Percentiles rank a stretch among this genome's conserved stretches.
Conservation (phyloP, 345 rosid species). For the Gossypium sturtianum region DNA sequence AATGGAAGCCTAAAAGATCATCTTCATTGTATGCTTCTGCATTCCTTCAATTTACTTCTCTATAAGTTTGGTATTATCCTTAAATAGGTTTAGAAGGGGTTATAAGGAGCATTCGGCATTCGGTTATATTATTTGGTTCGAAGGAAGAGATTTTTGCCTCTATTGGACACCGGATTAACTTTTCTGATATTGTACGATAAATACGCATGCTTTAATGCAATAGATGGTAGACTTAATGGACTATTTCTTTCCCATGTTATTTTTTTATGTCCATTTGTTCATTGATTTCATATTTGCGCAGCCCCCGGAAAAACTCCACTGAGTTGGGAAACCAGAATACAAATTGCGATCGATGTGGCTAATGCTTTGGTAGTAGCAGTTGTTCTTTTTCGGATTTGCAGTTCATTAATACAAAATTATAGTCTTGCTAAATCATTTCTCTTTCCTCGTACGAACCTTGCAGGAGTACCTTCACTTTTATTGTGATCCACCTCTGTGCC, state of each 20-base stretch:
- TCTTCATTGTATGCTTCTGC: conserved; percentile 65
- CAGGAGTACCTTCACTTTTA: conserved; percentile 98
- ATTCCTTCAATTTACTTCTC: conserved; percentile 5
- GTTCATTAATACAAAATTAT: background rate
- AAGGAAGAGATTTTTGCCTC: background rate
- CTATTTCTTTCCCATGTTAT: background rate
- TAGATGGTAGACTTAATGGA: background rate
- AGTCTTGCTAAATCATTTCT: background rate
- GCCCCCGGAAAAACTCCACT: conserved; percentile 52
- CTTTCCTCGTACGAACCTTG: conserved; percentile 6
- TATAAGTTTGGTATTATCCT: background rate
- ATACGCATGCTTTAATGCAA: background rate
- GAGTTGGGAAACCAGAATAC: conserved; percentile 85
- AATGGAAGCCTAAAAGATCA: conserved; percentile 90
- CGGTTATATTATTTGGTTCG: background rate
- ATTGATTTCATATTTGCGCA: conserved; percentile 25
- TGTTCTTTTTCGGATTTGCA: background rate
- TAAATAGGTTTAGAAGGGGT: background rate
- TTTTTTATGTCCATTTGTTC: background rate
- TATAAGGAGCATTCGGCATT: background rate
- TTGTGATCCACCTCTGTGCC: conserved; percentile 95
- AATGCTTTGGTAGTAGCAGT: conserved; percentile 75
- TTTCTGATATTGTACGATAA: background rate
- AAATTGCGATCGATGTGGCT: conserved; percentile 86
- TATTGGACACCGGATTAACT: background rate